Conservation (phyloP, 768 basidiomycete species). For the Pleurotus ostreatus region DNA sequence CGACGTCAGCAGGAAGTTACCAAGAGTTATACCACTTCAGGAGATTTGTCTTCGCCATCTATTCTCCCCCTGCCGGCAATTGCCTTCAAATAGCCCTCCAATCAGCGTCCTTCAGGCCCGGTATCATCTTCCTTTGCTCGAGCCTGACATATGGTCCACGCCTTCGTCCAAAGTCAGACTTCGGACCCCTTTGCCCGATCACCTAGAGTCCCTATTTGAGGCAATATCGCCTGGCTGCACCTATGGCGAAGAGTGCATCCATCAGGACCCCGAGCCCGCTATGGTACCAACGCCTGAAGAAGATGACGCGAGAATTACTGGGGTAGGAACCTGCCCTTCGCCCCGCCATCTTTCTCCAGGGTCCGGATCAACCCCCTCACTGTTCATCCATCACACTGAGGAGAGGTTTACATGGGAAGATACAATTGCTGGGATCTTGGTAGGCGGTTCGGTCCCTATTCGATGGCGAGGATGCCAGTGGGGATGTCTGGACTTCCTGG, state of each 20-base stretch:
- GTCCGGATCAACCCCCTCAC: conserved; percentile 16
- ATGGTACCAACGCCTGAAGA: conserved; percentile 4
- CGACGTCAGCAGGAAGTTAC: background rate
- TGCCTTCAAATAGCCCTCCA: conserved; percentile 9
- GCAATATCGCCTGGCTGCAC: conserved; percentile 36
- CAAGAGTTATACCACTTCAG: conserved; percentile 18
- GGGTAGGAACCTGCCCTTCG: conserved; percentile 45
- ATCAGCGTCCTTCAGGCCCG: conserved; percentile 25
- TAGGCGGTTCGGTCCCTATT: conserved; percentile 54
- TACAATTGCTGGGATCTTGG: conserved; percentile 43
- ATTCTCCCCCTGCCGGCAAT: conserved; percentile 21
- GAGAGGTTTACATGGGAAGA: conserved; percentile 66
- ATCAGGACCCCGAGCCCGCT: conserved; percentile 2
- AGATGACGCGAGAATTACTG: conserved; percentile 23
- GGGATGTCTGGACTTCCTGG: conserved; percentile 63
- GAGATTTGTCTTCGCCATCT: conserved; percentile 32
- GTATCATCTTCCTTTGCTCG: conserved; percentile 32
- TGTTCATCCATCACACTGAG: conserved; percentile 57
- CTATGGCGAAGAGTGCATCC: conserved; percentile 15
- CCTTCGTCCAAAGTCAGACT: conserved; percentile 2
- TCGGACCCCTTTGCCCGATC: conserved; percentile 13
- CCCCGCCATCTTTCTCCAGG: conserved; percentile 28
- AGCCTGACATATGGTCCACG: conserved; percentile 11
- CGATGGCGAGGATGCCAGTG: conserved; percentile 65
- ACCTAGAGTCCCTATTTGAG: conserved; percentile 28